These are phyloP conservation scores for Blumeriella jaapii DNA, from an alignment of 2,329 filamentous ascomycete genomes.

Conservation along the genomic window DNA sequence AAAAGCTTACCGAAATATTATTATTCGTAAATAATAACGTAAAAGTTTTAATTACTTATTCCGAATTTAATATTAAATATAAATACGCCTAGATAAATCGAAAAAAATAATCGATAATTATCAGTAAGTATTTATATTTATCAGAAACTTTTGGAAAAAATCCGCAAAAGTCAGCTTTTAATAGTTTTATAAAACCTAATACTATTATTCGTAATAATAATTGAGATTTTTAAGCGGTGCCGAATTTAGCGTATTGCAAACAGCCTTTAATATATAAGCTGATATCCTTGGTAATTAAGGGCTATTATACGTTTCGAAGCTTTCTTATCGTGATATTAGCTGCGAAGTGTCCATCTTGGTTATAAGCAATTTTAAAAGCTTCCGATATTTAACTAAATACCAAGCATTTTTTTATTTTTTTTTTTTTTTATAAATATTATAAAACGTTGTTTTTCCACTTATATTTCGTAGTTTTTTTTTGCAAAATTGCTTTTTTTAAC, in stretches of 20 bases:
- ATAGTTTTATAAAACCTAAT: too few relatives aligned
- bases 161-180: too few relatives aligned
- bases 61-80: not conserved
- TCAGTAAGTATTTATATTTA: not conserved
- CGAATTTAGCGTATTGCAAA: too few relatives aligned
- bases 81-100: conserved; percentile 1
- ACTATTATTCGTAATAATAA: too few relatives aligned
- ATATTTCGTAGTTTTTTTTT: not conserved
- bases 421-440: not conserved
- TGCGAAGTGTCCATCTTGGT: not conserved
- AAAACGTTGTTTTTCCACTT: not conserved
- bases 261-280: too few relatives aligned
- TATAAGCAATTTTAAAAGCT: not conserved
- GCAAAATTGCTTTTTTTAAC: not conserved
- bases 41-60: not conserved
- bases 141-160: too few relatives aligned
- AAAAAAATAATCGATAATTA: conserved; percentile 3
- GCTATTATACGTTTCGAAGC: too few relatives aligned
- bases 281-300: too few relatives aligned
- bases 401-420: not conserved
- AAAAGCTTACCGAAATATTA: not conserved
- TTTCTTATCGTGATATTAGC: too few relatives aligned
- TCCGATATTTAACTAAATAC: not conserved
- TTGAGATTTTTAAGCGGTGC: too few relatives aligned
- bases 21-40: not conserved